phyloP scores from a whole-genome alignment of 192 early-diverging fungal genomes.

The Fimicolochytrium jonesii region DNA sequence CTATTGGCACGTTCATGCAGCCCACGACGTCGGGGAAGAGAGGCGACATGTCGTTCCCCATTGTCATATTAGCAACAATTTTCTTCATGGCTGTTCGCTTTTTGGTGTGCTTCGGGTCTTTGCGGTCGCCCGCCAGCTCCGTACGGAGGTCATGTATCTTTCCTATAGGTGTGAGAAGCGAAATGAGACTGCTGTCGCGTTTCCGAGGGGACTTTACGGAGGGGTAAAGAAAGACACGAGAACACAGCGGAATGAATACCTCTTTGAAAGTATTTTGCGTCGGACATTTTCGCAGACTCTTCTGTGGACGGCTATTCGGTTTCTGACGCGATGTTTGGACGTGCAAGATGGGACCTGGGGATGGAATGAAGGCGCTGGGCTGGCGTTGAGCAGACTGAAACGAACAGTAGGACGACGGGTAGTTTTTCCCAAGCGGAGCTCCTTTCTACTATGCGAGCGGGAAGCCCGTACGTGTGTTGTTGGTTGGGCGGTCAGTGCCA shows the following conservation, averaged over 20 bases:
- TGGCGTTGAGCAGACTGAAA: too few relatives aligned
- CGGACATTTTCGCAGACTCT: conserved; percentile 51
- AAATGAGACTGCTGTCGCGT: neutral
- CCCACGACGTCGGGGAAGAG: conserved; percentile 89
- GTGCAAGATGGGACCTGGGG: too few relatives aligned
- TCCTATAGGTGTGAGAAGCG: conserved; percentile 41
- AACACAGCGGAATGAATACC: conserved; percentile 31
- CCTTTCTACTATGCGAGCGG: too few relatives aligned
- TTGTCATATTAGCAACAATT: conserved; percentile 99
- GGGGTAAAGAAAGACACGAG: neutral
- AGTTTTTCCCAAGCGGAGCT: too few relatives aligned
- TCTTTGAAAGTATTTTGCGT: conserved; percentile 77
- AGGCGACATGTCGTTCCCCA: conserved; percentile 98
- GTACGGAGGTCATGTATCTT: conserved; percentile 95
- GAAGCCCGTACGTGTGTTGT: too few relatives aligned
- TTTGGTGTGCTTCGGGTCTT: conserved; percentile 73
- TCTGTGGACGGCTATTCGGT: neutral
- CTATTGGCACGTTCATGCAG: conserved; percentile 83
- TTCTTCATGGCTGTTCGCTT: conserved; percentile 95
- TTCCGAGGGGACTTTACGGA: neutral
- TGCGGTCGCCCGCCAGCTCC: conserved; percentile 94
- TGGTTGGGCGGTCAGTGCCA: too few relatives aligned
- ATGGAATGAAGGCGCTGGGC: too few relatives aligned
- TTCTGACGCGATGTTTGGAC: too few relatives aligned
- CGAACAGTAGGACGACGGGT: too few relatives aligned